Percentiles rank a stretch among this genome's conserved stretches.
These are phyloP conservation scores for Gossypioides kirkii DNA, from an alignment of 345 rosid species.

Conservation along the genomic window DNA sequence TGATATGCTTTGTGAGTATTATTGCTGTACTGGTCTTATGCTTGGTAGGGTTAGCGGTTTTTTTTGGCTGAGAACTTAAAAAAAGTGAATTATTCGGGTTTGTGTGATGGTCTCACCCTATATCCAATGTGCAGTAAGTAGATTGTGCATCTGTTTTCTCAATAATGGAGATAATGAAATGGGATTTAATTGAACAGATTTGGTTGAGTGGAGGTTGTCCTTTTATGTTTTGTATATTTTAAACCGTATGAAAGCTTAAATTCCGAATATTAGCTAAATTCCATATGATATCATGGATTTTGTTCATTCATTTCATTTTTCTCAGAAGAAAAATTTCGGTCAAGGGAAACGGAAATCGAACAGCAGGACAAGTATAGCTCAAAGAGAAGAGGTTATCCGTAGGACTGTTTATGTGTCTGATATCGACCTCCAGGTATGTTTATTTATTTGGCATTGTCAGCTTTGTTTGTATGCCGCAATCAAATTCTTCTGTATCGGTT, in stretches of 20 bases:
- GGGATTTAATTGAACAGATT: neutral
- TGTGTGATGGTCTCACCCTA: neutral
- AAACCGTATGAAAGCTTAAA: neutral
- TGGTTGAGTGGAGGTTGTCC: neutral
- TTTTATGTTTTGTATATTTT: neutral
- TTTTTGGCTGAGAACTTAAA: neutral
- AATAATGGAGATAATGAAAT: neutral
- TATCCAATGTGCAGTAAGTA: neutral
- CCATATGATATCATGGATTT: neutral
- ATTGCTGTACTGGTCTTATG: neutral
- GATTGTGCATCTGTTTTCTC: neutral
- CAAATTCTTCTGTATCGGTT: neutral
- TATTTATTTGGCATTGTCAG: neutral
- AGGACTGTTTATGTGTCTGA: constrained; percentile 96
- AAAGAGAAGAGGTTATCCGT: constrained; percentile 75
- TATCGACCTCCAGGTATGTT: constrained; percentile 77
- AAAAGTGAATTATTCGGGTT: neutral
- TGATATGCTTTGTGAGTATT: neutral
- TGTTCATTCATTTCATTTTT: constrained; percentile 17
- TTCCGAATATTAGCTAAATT: neutral
- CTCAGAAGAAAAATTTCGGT: constrained; percentile 59
- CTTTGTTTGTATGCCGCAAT: neutral
- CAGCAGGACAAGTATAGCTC: constrained; percentile 83
- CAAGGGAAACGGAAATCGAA: constrained; percentile 78
- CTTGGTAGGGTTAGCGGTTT: neutral